phyloP scores from a whole-genome alignment of 2,329 filamentous ascomycete species.

The Dactylella cylindrospora region DNA sequence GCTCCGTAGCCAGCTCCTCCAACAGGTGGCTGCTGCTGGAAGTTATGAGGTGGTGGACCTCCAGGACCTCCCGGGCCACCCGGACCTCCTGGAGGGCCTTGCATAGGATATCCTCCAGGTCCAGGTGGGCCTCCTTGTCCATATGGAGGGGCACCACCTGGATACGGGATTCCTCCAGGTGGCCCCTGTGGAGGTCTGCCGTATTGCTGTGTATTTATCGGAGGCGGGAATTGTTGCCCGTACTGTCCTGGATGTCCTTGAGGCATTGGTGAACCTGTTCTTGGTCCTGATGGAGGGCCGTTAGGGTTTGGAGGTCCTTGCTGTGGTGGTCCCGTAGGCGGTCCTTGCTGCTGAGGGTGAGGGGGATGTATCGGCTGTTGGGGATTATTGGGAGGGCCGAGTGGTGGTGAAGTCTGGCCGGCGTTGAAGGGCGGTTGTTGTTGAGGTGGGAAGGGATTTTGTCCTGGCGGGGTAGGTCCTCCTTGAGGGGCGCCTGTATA shows the following conservation, averaged over 20 bases:
- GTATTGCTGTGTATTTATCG: conserved; percentile 32
- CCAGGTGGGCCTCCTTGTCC: background rate
- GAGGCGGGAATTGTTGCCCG: conserved; percentile 22
- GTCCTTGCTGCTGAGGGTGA: conserved; percentile 53
- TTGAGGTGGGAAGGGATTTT: conserved; percentile 53
- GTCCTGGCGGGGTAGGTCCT: conserved; percentile 57
- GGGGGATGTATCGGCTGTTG: conserved; percentile 49
- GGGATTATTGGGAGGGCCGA: conserved; percentile 51
- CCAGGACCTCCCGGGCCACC: conserved; percentile 29
- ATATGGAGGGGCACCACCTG: conserved; percentile 23
- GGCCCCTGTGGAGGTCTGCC: conserved; percentile 19
- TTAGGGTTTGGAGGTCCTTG: conserved; percentile 30
- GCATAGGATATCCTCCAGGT: background rate
- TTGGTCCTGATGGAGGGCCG: conserved; percentile 20
- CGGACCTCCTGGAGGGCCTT: conserved; percentile 5
- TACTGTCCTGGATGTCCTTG: conserved; percentile 21
- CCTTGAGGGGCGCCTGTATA: conserved; percentile 62
- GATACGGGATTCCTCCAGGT: conserved; percentile 16
- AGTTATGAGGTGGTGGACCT: conserved; percentile 50
- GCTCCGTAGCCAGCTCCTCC: conserved; percentile 50
- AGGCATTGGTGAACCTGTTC: conserved; percentile 37
- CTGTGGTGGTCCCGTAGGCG: conserved; percentile 54
- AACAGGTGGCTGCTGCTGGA: conserved; percentile 44
- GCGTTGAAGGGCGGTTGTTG: conserved; percentile 61
- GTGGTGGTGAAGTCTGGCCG: conserved; percentile 57